Base-by-base conservation (phyloP, 306 rosid species). In the Herpetospermum pedunculosum region DNA sequence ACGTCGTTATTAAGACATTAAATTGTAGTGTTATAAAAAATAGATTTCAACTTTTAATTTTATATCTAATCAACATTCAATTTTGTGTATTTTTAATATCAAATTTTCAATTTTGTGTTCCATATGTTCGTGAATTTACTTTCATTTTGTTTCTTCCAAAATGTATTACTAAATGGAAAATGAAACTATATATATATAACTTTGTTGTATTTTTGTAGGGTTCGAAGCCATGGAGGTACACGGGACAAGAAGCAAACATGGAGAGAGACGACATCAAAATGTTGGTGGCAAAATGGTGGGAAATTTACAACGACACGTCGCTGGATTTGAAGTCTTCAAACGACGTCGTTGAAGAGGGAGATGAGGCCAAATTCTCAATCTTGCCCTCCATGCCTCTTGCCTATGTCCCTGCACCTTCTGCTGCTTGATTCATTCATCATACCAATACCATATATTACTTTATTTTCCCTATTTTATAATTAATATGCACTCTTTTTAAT, bases 171-270 rank as follows among this genome's bases (percentile, higher is more conserved):
- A n/a, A n/a, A n/a, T n/a, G n/a, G n/a, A n/a, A n/a, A n/a, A n/a
- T n/a, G n/a, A n/a, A n/a, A n/a, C n/a, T n/a, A n/a, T n/a, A n/a
- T n/a, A n/a, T n/a, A n/a, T n/a, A n/a, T n/a, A n/a, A n/a, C n/a
- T n/a, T n/a, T n/a, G n/a, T n/a, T n/a, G n/a, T n/a, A n/a, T n/a
- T n/a, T n/a, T n/a, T n/a, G n/a, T n/a, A n/a, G 49, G 92, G 92
- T 74, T 83, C 92, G 46, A 88, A 88, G 58, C 92, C 90, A 37
- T 88, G 92, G 92, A 84, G 83, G 80, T 88, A 81, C 50, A 84
- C 88, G 1, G 90, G 90, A 5, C 59, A 83, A 73, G 92, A 88
- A 82, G 87, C 13, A 18, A 85, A 85, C 84, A 88, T 85, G 90
- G 87, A 85, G 49, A 80, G 90, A 80, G 87, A 85, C 70, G 92